Conservation (phyloP, 306 rosid genomes). For the Lathyrus tuberosus region DNA sequence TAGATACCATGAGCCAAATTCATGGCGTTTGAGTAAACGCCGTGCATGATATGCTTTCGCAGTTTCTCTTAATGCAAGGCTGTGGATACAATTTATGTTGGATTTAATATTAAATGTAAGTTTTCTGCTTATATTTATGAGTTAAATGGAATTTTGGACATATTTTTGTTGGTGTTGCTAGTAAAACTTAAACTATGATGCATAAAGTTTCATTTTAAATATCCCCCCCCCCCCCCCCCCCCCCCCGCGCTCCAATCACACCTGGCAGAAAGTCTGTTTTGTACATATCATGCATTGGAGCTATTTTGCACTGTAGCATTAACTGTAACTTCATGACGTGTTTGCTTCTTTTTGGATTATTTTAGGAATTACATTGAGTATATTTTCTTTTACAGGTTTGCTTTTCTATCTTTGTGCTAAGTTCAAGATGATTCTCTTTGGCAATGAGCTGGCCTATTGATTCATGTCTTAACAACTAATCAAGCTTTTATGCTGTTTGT, state of each 20-base stretch:
- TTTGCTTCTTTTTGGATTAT: conserved; percentile 5
- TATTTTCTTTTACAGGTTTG: not conserved
- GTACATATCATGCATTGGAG: no score
- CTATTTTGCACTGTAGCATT: conserved; percentile 6
- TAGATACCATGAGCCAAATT: conserved; percentile 90
- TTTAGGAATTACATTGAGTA: not conserved
- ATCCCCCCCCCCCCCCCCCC: no score
- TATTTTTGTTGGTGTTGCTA: not conserved
- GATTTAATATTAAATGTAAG: conserved; percentile 20
- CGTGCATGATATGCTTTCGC: conserved; percentile 59
- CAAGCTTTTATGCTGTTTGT: conserved; percentile 20
- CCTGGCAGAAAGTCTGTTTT: no score
- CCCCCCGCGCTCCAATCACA: no score
- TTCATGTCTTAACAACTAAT: conserved; percentile 55
- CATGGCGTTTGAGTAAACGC: conserved; percentile 89
- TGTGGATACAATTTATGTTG: conserved; percentile 16
- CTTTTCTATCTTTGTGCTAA: no score
- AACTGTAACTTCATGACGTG: not conserved
- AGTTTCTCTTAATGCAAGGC: conserved; percentile 24
- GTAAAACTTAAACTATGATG: not conserved
- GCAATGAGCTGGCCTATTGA: not conserved
- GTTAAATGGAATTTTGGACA: not conserved
- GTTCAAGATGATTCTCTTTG: no score
- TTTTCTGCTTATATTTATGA: conserved; percentile 25
- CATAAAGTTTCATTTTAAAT: no score